Conservation (phyloP, 2,329 filamentous ascomycete species). For the Cercospora sojina region DNA sequence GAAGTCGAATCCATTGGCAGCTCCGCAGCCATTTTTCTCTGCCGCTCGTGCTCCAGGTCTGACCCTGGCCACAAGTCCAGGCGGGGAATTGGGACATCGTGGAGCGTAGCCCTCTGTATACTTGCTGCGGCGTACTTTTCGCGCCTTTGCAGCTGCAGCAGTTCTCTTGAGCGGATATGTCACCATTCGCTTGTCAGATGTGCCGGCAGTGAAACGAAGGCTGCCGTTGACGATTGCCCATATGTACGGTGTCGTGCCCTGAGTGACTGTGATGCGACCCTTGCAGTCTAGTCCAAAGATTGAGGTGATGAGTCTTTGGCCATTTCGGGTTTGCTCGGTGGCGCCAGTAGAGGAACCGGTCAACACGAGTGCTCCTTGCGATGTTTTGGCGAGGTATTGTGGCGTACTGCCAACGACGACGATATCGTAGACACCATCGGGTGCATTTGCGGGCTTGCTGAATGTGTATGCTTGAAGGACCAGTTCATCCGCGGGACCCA, state of each 20-base stretch:
- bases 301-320: slow-evolving; percentile 8
- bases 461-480: slow-evolving; percentile 9
- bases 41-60: neutral
- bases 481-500: slow-evolving; percentile 9
- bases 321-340: neutral
- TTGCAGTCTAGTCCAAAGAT: slow-evolving; percentile 15
- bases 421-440: slow-evolving; percentile 13
- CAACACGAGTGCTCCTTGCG: slow-evolving; percentile 7
- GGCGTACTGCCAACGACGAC: slow-evolving; percentile 3
- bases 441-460: neutral
- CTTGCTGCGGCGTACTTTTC: neutral
- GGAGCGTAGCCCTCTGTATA: slow-evolving; percentile 5
- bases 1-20: neutral
- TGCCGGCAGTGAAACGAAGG: slow-evolving; percentile 1
- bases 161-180: neutral
- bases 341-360: slow-evolving; percentile 11
- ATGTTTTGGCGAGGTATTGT: slow-evolving; percentile 10
- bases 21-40: slow-evolving; percentile 10
- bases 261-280: slow-evolving; percentile 8
- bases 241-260: neutral
- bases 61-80: neutral
- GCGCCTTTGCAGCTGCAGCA: neutral
- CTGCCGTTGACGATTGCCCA: slow-evolving; percentile 8
- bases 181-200: neutral
- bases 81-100: neutral